phyloP scores from a whole-genome alignment of 306 rosid species.

The Lupinus albus region DNA sequence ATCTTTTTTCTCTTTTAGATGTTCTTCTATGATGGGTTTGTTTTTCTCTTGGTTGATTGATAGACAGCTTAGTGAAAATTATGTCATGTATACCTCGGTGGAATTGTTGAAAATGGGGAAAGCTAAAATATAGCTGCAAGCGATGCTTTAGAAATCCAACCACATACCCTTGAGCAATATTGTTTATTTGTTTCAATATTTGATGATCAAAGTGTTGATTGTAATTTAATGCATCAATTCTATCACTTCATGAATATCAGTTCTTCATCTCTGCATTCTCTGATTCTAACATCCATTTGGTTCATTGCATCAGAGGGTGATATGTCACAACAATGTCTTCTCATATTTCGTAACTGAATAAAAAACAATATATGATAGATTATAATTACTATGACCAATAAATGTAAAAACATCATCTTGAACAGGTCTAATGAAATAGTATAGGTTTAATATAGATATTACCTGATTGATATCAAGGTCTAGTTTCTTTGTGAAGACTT shows the following conservation, averaged over 20 bases:
- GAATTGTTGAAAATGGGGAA: constrained; percentile 8
- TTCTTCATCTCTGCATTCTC: constrained; percentile 80
- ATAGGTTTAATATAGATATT: constrained; percentile 7
- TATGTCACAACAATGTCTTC: constrained; percentile 84
- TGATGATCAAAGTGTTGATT: constrained; percentile 24
- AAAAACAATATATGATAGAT: too few species aligned
- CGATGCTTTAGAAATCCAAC: constrained; percentile 12
- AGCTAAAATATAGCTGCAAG: neutral
- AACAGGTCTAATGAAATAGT: neutral
- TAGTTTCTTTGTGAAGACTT: constrained; percentile 63
- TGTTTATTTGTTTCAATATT: neutral
- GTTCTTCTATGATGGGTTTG: constrained; percentile 5
- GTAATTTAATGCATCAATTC: too few species aligned
- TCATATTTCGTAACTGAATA: constrained; percentile 63
- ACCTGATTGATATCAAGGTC: constrained; percentile 62
- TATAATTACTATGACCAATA: neutral
- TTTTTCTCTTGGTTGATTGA: neutral
- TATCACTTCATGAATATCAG: constrained; percentile 55
- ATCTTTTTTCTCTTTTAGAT: constrained; percentile 18
- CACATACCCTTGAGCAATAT: neutral
- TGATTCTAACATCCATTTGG: constrained; percentile 61
- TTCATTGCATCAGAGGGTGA: constrained; percentile 46
- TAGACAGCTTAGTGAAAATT: constrained; percentile 8
- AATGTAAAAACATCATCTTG: neutral
- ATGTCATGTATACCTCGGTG: neutral